Percentiles rank a stretch among this genome's conserved stretches.
phyloP scores from a whole-genome alignment of 805 yeast genomes.

The Komagataella phaffii region DNA sequence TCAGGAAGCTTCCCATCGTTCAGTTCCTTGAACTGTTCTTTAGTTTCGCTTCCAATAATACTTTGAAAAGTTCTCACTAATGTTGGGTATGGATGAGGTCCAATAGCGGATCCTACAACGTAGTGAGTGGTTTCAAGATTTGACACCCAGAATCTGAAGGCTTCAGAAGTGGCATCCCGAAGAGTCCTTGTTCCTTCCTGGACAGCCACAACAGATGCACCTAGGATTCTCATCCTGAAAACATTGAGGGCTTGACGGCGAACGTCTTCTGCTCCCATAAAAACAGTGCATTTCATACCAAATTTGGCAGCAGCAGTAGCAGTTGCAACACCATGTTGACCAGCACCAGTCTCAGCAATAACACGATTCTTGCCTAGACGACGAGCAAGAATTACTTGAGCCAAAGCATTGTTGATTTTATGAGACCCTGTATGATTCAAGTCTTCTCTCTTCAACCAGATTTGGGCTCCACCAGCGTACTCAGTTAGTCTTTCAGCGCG shows the following conservation, averaged over 20 bases:
- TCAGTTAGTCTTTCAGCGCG: constrained; percentile 83
- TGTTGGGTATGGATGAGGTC: constrained; percentile 98
- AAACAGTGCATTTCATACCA: constrained; percentile 87
- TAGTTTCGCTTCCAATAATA: constrained; percentile 91
- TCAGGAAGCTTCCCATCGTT: constrained; percentile 82
- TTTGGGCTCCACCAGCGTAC: constrained; percentile 86
- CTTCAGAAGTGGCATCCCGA: constrained; percentile 97
- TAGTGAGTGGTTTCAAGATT: constrained; percentile 80
- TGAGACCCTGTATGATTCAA: constrained; percentile 84
- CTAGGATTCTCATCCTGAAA: constrained; percentile 91
- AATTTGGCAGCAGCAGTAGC: constrained; percentile 90
- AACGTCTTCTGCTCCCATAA: constrained; percentile 99
- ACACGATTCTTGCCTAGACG: constrained; percentile 66
- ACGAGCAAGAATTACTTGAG: constrained; percentile 69
- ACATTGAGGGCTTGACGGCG: constrained; percentile 97
- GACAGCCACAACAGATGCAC: constrained; percentile 91
- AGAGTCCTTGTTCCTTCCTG: constrained; percentile 90
- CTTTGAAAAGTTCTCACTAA: constrained; percentile 97
- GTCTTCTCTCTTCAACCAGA: constrained; percentile 98
- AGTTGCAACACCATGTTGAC: constrained; percentile 89
- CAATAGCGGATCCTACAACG: constrained; percentile 96
- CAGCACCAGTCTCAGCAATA: constrained; percentile 89
- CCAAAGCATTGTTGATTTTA: constrained; percentile 74
- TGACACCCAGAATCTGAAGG: constrained; percentile 92
- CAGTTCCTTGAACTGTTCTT: constrained; percentile 71